Percentiles rank a stretch among this genome's conserved stretches.
phyloP scores from a whole-genome alignment of 306 rosid genomes.

The Castanea crenata region DNA sequence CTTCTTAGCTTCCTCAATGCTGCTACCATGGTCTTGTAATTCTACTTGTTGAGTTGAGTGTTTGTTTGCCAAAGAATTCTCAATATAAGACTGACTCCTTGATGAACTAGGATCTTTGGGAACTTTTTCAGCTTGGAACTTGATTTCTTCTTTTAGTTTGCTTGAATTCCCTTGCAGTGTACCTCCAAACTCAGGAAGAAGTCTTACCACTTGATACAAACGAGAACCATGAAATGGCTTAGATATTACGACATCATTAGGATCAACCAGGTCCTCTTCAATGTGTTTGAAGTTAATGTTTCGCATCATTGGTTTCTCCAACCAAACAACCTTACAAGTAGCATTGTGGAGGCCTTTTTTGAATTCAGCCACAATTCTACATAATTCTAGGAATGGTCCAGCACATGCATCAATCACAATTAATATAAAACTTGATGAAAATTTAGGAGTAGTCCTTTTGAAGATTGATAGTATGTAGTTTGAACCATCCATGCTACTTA shows the following conservation, averaged over 20 bases:
- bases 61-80: not conserved
- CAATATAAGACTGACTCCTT: not conserved
- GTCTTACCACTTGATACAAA: conserved; percentile 42
- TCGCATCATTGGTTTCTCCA: conserved; percentile 35
- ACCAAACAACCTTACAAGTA: conserved; percentile 63
- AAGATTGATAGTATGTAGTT: conserved; percentile 23
- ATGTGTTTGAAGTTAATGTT: conserved; percentile 8
- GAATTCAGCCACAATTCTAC: conserved; percentile 29
- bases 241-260: conserved; percentile 42
- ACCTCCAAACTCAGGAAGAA: conserved; percentile 77
- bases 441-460: conserved; percentile 18
- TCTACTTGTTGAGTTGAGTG: conserved; percentile 4
- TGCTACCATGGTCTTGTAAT: not conserved
- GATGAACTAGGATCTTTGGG: conserved; percentile 2
- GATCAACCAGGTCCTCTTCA: conserved; percentile 25
- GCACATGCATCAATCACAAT: conserved; percentile 35
- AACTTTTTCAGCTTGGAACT: not conserved
- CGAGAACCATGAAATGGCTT: conserved; percentile 71
- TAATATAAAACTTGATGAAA: conserved; percentile 21
- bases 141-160: not conserved
- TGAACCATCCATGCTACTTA: conserved; percentile 16
- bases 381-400: conserved; percentile 22
- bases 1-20: not conserved
- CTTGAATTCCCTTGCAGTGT: conserved; percentile 14
- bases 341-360: conserved; percentile 18